Conservation (phyloP, 257 asterid species). For the Petunia secreta region DNA sequence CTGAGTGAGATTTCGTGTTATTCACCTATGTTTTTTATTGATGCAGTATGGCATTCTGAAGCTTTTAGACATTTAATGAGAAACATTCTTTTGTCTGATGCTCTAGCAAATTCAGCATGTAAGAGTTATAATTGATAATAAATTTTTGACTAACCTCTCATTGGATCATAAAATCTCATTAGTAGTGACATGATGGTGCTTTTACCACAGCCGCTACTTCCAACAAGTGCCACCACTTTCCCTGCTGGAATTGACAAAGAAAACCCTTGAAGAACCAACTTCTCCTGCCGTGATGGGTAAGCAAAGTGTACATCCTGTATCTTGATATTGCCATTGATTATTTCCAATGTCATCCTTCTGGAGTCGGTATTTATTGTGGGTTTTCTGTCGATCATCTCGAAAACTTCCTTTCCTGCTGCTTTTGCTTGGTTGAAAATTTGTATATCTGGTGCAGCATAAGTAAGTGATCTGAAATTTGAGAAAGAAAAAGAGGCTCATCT, state of each 20-base stretch:
- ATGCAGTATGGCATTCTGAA: conserved; percentile 4
- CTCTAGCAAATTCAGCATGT: conserved; percentile 13
- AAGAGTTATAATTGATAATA: not conserved
- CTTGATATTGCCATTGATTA: conserved; percentile 57
- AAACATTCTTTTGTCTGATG: conserved; percentile 16
- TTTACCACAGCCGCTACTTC: conserved; percentile 86
- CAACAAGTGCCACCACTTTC: conserved; percentile 72
- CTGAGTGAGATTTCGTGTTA: conserved; percentile 30
- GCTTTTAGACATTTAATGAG: conserved; percentile 10
- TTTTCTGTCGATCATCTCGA: conserved; percentile 68
- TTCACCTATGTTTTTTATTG: conserved; percentile 9
- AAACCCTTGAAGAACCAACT: conserved; percentile 64
- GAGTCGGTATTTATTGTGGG: conserved; percentile 49
- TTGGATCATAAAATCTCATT: conserved; percentile 73
- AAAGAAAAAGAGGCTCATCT: conserved; percentile 10
- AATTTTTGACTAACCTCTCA: conserved; percentile 46
- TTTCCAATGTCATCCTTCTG: conserved; percentile 48
- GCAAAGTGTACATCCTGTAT: conserved; percentile 62
- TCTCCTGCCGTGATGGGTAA: conserved; percentile 70
- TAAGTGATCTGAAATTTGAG: conserved; percentile 65
- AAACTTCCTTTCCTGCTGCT: conserved; percentile 88
- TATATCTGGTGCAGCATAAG: conserved; percentile 91
- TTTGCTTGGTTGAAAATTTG: conserved; percentile 82
- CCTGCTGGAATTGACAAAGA: conserved; percentile 82
- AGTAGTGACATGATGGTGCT: conserved; percentile 78